Conservation (phyloP, 73 alveolate genomes). For the Paramecium bursaria region DNA sequence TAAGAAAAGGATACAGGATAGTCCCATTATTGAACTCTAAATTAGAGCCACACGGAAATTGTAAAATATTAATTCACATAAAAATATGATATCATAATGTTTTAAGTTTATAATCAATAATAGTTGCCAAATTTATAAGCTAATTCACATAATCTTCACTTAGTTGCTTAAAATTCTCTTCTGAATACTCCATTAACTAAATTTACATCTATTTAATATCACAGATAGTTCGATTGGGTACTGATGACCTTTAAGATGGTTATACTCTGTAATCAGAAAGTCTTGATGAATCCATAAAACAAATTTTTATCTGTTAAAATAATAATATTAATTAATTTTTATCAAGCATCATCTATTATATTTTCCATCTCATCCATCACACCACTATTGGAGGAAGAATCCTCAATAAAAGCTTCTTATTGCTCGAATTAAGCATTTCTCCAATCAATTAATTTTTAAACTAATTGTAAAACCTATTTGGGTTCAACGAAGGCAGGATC, state of each 20-base stretch:
- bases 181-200: background rate
- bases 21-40: constrained; percentile 37
- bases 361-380: constrained; percentile 28
- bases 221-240: background rate
- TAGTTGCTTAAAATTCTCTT: background rate
- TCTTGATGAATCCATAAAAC: background rate
- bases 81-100: background rate
- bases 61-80: constrained; percentile 8
- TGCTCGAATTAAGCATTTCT: background rate
- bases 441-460: constrained; percentile 18
- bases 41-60: background rate
- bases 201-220: background rate
- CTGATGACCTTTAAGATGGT: background rate
- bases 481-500: constrained; percentile 53
- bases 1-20: constrained; percentile 29
- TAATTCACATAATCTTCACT: background rate
- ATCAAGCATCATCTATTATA: constrained; percentile 3
- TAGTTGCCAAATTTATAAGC: background rate
- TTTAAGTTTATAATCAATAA: no score
- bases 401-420: constrained; percentile 10
- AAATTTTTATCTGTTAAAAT: no score
- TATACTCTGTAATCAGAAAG: background rate
- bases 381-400: background rate
- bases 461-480: constrained; percentile 43
- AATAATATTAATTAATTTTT: no score